These are phyloP conservation scores for Sphaerostilbella broomeana DNA, from an alignment of 2,329 filamentous ascomycete genomes.

Conservation along the genomic window DNA sequence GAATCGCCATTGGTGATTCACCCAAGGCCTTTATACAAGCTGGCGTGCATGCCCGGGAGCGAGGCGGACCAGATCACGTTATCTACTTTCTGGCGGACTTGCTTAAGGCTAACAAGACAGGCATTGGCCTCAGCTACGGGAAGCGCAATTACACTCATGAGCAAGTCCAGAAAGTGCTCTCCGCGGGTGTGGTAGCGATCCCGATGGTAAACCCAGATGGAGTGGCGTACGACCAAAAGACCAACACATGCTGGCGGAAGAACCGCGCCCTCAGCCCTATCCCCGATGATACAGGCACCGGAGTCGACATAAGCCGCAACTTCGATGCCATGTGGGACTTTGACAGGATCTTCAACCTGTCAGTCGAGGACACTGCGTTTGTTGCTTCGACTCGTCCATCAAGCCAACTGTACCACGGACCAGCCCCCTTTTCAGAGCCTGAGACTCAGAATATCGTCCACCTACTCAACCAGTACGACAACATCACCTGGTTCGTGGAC, in stretches of 20 bases:
- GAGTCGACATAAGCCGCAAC: conserved; percentile 51
- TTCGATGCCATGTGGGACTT: conserved; percentile 54
- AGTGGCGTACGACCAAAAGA: conserved; percentile 44
- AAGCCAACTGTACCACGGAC: conserved; percentile 45
- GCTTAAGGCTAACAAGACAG: conserved; percentile 43
- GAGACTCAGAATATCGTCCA: conserved; percentile 50
- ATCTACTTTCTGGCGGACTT: conserved; percentile 54
- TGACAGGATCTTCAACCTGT: conserved; percentile 35
- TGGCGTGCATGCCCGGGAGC: conserved; percentile 51
- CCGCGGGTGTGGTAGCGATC: conserved; percentile 47
- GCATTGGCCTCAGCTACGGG: conserved; percentile 46
- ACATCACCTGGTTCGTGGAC: conserved; percentile 52
- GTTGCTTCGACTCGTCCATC: conserved; percentile 33
- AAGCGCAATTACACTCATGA: conserved; percentile 43
- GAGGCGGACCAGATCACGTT: conserved; percentile 49
- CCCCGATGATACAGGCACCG: conserved; percentile 28
- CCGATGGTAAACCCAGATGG: conserved; percentile 50
- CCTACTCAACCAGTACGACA: conserved; percentile 42
- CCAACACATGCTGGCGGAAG: conserved; percentile 48
- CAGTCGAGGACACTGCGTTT: conserved; percentile 25
- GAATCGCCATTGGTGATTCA: conserved; percentile 38
- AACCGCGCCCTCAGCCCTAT: conserved; percentile 43
- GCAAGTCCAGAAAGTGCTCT: conserved; percentile 45
- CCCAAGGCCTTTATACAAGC: conserved; percentile 47
- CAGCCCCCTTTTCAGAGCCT: conserved; percentile 45